A percentile compares a stretch with the other conserved stretches of the same genome.
phyloP scores from a whole-genome alignment of 768 basidiomycete species.

The Chalciporus sphaerocephalus region DNA sequence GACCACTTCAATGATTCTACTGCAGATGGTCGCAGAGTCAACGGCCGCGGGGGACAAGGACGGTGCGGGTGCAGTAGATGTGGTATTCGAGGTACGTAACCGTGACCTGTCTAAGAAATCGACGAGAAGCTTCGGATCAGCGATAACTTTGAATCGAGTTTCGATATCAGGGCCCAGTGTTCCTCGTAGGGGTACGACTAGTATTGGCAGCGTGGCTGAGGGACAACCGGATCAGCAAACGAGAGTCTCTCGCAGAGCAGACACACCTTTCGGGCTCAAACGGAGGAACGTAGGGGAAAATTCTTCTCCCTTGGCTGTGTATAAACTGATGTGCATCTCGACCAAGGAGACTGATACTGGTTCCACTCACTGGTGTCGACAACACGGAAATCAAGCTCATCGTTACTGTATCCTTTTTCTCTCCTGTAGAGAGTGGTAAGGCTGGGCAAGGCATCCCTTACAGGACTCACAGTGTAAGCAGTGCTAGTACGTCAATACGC shows the following conservation, averaged over 20 bases:
- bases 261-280: conserved; percentile 67
- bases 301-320: conserved; percentile 71
- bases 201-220: conserved; percentile 74
- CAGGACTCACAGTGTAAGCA: conserved; percentile 50
- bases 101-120: conserved; percentile 84
- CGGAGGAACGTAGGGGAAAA: conserved; percentile 71
- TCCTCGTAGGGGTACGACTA: conserved; percentile 79
- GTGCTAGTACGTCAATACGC: conserved; percentile 33
- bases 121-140: conserved; percentile 56
- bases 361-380: conserved; percentile 55
- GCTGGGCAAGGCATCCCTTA: background rate
- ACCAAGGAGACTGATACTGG: background rate
- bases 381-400: conserved; percentile 66
- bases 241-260: conserved; percentile 2
- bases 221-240: background rate
- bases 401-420: conserved; percentile 81
- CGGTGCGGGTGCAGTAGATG: conserved; percentile 70
- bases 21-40: conserved; percentile 41
- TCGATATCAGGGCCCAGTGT: conserved; percentile 67
- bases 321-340: background rate
- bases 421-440: conserved; percentile 29
- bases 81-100: conserved; percentile 61
- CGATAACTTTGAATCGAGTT: conserved; percentile 75
- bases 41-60: conserved; percentile 76
- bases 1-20: conserved; percentile 43